phyloP scores from a whole-genome alignment of 139 green algal species.

The Chlamydomonas sp. region DNA sequence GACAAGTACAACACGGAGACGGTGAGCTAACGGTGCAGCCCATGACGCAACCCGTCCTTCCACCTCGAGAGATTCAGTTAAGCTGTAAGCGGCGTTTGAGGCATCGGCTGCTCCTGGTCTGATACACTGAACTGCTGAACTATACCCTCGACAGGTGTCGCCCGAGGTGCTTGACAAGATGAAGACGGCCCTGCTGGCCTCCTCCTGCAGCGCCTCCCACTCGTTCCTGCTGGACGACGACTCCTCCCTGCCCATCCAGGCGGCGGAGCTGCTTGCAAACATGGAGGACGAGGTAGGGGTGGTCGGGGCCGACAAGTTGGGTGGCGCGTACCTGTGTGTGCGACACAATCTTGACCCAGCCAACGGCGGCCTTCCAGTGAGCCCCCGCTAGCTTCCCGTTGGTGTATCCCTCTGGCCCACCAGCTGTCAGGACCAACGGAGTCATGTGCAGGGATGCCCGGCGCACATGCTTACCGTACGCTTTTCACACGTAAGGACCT shows the following conservation, averaged over 20 bases:
- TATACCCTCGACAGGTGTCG: constrained; percentile 21
- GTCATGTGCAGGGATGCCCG: neutral
- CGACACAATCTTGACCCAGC: no score
- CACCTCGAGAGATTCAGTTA: no score
- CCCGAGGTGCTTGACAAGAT: constrained; percentile 82
- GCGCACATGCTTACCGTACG: no score
- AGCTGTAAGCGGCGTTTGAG: neutral
- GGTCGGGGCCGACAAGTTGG: no score
- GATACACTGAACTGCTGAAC: neutral
- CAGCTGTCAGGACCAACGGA: neutral
- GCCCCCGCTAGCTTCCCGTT: no score
- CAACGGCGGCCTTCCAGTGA: no score
- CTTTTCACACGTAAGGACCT: no score
- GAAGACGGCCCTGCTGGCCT: constrained; percentile 92
- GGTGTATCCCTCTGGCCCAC: no score
- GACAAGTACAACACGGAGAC: constrained; percentile 96
- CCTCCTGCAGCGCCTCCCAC: constrained; percentile 70
- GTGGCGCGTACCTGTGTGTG: no score
- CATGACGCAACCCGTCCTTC: no score
- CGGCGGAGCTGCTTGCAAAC: constrained; percentile 50
- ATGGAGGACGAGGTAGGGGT: constrained; percentile 68
- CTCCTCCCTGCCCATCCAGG: constrained; percentile 85
- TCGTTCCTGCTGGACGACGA: constrained; percentile 99
- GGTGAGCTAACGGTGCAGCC: constrained; percentile 55
- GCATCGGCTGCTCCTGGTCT: neutral